Evolutionary conservation across 140 eudicot genomes (phyloP).

Genomic region (Erigeron philadelphicus): DNA sequence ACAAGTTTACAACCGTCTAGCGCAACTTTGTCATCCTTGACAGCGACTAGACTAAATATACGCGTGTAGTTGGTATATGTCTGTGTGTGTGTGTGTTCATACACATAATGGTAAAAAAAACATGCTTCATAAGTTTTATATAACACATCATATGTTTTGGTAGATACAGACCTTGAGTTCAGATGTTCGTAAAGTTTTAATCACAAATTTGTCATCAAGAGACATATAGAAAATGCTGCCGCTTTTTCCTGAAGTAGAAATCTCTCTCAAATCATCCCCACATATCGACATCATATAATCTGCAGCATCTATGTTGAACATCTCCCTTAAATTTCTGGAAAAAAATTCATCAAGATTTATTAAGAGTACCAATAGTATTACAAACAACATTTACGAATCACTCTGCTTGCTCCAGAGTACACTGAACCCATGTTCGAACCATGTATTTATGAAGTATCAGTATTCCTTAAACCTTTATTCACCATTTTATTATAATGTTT

Average conservation of each 20-base stretch:
- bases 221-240: constrained; percentile 94
- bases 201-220: constrained; percentile 86
- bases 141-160: background rate
- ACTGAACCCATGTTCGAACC: too few relatives aligned
- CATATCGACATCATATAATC: constrained; percentile 69
- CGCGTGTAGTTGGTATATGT: too few relatives aligned
- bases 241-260: constrained; percentile 92
- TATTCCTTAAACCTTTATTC: too few relatives aligned
- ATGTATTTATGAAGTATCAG: too few relatives aligned
- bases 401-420: too few relatives aligned
- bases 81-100: too few relatives aligned
- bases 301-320: constrained; percentile 94
- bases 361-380: background rate
- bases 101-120: too few relatives aligned
- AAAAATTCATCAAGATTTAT: background rate
- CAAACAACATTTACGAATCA: background rate
- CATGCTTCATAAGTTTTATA: too few relatives aligned
- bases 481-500: too few relatives aligned
- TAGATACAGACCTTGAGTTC: constrained; percentile 65
- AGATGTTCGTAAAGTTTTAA: constrained; percentile 66
- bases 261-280: constrained; percentile 89
- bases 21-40: too few relatives aligned
- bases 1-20: too few relatives aligned
- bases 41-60: too few relatives aligned
- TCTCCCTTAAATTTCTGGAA: constrained; percentile 85